phyloP scores from a whole-genome alignment of 2,329 filamentous ascomycete genomes.

The Beauveria australis region DNA sequence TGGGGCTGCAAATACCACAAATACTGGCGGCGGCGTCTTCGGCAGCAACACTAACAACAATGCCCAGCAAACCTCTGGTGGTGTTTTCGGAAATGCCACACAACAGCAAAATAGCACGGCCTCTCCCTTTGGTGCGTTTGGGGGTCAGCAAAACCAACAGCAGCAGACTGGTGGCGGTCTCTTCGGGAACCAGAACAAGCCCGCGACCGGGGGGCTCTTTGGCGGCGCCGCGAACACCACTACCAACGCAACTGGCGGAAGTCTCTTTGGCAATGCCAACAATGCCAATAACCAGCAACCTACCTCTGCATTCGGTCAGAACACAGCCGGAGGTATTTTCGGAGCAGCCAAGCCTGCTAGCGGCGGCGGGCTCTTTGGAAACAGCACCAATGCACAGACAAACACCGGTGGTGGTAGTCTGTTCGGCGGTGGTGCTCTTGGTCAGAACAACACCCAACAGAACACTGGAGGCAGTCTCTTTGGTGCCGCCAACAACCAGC shows the following conservation, averaged over 20 bases:
- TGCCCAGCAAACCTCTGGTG: slow-evolving; percentile 8
- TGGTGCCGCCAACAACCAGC: slow-evolving; percentile 31
- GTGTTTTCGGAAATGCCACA: slow-evolving; percentile 30
- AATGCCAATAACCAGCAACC: slow-evolving; percentile 19
- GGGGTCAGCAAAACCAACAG: neutral
- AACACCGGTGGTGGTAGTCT: slow-evolving; percentile 31
- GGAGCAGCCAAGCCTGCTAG: slow-evolving; percentile 27
- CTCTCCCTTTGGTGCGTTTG: slow-evolving; percentile 16
- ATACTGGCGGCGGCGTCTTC: slow-evolving; percentile 23
- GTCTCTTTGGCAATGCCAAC: slow-evolving; percentile 32
- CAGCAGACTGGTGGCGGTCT: slow-evolving; percentile 22
- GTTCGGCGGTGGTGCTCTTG: slow-evolving; percentile 34
- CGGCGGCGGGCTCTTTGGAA: slow-evolving; percentile 33
- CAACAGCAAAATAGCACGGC: slow-evolving; percentile 14
- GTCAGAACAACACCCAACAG: slow-evolving; percentile 24
- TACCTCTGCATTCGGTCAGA: slow-evolving; percentile 2
- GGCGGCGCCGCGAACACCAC: slow-evolving; percentile 38
- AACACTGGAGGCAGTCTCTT: slow-evolving; percentile 41
- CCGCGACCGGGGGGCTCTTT: slow-evolving; percentile 19
- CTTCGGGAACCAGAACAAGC: slow-evolving; percentile 31
- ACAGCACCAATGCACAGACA: slow-evolving; percentile 24
- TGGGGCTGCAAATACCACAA: slow-evolving; percentile 21
- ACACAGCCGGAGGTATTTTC: slow-evolving; percentile 29
- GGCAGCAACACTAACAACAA: slow-evolving; percentile 17
- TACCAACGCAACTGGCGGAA: slow-evolving; percentile 23